Conservation (phyloP, 352 stramenopile species). For the Globisporangium splendens region DNA sequence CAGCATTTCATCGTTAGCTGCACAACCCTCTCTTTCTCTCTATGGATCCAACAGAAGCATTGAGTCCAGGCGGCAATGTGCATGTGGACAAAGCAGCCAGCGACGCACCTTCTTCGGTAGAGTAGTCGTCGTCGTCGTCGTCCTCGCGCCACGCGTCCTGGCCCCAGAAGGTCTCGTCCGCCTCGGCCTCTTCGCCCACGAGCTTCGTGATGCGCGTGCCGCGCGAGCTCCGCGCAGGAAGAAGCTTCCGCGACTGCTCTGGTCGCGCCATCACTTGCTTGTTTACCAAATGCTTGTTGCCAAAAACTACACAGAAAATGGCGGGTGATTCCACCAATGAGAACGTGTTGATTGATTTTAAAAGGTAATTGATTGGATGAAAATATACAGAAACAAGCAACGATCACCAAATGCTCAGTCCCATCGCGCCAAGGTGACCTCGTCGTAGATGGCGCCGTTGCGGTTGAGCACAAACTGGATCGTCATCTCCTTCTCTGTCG, state of each 20-base stretch:
- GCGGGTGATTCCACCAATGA: too few species aligned
- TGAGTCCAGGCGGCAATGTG: too few species aligned
- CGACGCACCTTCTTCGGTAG: conserved; percentile 72
- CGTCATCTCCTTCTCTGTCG: conserved; percentile 59
- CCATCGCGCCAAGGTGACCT: conserved; percentile 64
- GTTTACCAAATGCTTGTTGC: too few species aligned
- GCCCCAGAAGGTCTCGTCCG: conserved; percentile 85
- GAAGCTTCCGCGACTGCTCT: conserved; percentile 23
- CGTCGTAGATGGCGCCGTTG: conserved; percentile 76
- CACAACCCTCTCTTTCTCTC: too few species aligned
- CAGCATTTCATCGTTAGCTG: background rate
- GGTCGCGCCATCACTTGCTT: too few species aligned
- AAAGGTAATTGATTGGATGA: too few species aligned
- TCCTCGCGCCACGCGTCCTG: conserved; percentile 85
- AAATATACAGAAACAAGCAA: too few species aligned
- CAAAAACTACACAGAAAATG: too few species aligned
- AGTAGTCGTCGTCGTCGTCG: conserved; percentile 84
- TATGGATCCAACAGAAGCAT: too few species aligned
- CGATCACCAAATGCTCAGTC: conserved; percentile 13
- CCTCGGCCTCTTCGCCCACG: conserved; percentile 83
- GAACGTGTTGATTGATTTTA: too few species aligned
- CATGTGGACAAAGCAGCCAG: background rate
- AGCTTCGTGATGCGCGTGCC: conserved; percentile 81
- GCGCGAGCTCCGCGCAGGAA: conserved; percentile 63
- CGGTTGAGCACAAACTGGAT: conserved; percentile 80